A percentile compares a stretch with the other conserved stretches of the same genome.
Evolutionary conservation across 163 green algal species (phyloP).

Genomic region (Scenedesmus sp.): DNA sequence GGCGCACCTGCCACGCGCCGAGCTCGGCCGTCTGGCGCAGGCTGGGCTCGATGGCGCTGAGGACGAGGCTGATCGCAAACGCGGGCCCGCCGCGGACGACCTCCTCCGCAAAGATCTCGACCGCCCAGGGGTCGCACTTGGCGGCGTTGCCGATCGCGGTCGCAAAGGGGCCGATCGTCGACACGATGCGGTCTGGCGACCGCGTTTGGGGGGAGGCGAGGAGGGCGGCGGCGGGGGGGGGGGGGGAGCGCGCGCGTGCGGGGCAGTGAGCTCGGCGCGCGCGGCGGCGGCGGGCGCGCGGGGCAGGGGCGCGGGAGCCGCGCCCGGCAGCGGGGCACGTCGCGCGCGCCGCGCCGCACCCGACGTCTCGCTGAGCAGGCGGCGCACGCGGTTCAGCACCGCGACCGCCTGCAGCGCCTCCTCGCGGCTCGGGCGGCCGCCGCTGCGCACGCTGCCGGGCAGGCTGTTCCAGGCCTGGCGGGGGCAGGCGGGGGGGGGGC

Average conservation of each 20-base stretch:
- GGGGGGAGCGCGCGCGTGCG: not conserved
- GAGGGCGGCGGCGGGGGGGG: not conserved
- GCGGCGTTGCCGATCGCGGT: constrained; percentile 76
- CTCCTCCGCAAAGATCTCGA: constrained; percentile 97
- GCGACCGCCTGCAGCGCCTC: constrained; percentile 90
- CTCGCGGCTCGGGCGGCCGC: constrained; percentile 75
- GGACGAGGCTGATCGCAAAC: constrained; percentile 90
- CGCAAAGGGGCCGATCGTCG: constrained; percentile 67
- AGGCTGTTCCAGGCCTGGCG: constrained; percentile 59
- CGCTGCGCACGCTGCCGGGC: constrained; percentile 60
- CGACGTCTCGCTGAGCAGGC: constrained; percentile 68
- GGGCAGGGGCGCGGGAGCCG: too few relatives aligned
- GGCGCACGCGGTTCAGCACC: constrained; percentile 89
- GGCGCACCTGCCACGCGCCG: constrained; percentile 89
- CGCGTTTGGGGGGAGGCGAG: constrained; percentile 51
- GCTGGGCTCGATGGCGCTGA: constrained; percentile 83
- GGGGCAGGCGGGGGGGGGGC: not conserved
- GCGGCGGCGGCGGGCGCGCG: too few relatives aligned
- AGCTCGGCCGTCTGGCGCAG: constrained; percentile 89
- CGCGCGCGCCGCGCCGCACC: constrained; percentile 46
- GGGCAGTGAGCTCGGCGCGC: not conserved
- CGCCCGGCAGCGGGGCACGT: not conserved
- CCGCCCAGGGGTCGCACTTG: constrained; percentile 78
- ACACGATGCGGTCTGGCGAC: constrained; percentile 68
- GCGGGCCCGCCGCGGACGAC: constrained; percentile 82